A percentile compares a stretch with the other conserved stretches of the same genome.
phyloP scores from a whole-genome alignment of 352 stramenopile species.

The Globisporangium uncinulatum region DNA sequence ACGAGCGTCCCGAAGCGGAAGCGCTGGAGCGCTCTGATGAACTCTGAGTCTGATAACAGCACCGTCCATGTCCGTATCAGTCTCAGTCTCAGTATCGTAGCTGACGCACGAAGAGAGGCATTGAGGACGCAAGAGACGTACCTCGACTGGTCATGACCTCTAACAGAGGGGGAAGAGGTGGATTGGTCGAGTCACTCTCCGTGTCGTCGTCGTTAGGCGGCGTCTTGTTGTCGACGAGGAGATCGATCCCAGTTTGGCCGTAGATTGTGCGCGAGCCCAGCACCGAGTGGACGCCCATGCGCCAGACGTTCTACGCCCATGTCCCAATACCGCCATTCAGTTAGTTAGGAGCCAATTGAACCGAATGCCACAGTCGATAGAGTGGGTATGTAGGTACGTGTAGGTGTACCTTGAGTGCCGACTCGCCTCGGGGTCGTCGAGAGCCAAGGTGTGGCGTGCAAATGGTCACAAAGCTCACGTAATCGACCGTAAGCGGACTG shows the following conservation, averaged over 20 bases:
- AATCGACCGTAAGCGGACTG: slow-evolving; percentile 53
- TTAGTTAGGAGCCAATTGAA: no score
- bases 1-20: slow-evolving; percentile 63
- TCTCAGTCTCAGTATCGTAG: no score
- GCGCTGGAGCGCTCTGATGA: slow-evolving; percentile 40
- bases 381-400: no score
- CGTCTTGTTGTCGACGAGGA: slow-evolving; percentile 43
- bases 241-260: slow-evolving; percentile 67
- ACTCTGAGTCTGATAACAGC: slow-evolving; percentile 30
- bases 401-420: slow-evolving; percentile 49
- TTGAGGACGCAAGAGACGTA: slow-evolving; percentile 6
- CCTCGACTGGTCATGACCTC: slow-evolving; percentile 59
- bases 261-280: slow-evolving; percentile 58
- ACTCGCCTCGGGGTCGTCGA: slow-evolving; percentile 49
- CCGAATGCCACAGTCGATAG: no score
- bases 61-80: no score
- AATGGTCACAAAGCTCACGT: slow-evolving; percentile 73
- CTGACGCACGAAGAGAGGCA: no score
- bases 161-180: slow-evolving; percentile 23
- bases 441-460: slow-evolving; percentile 78
- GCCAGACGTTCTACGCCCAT: slow-evolving; percentile 47
- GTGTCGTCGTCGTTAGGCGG: slow-evolving; percentile 2
- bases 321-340: no score
- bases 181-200: neutral
- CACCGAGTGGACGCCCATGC: slow-evolving; percentile 67